Evolutionary conservation across 2,329 filamentous ascomycete species (phyloP).

Genomic region (Xylaria polymorpha): DNA sequence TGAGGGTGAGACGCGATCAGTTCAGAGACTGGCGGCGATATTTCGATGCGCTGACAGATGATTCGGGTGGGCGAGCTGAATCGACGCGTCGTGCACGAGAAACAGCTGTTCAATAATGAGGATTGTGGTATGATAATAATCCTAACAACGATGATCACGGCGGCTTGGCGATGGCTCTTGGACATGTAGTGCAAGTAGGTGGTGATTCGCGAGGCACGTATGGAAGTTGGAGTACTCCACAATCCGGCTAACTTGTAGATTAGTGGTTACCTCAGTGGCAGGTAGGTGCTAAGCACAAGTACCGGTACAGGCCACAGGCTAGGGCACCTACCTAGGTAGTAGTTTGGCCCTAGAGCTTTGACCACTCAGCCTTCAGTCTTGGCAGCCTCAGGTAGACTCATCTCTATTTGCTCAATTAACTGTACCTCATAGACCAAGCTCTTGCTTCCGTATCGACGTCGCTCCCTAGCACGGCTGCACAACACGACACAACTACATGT

Average conservation of each 20-base stretch:
- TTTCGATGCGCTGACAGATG: neutral
- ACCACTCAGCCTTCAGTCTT: constrained; percentile 9
- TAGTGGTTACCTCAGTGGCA: neutral
- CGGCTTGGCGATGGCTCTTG: constrained; percentile 32
- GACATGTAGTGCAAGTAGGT: constrained; percentile 1
- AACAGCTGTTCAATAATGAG: constrained; percentile 23
- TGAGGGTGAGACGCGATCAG: constrained; percentile 32
- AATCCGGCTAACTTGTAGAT: constrained; percentile 1
- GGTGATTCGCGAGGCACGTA: constrained; percentile 35
- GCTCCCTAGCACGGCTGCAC: constrained; percentile 21
- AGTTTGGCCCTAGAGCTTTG: constrained; percentile 22
- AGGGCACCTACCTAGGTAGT: no score
- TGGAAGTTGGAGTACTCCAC: constrained; percentile 30
- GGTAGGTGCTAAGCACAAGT: no score
- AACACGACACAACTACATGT: constrained; percentile 12
- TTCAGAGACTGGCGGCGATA: neutral
- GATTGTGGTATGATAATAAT: constrained; percentile 3
- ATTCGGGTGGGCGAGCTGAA: constrained; percentile 5
- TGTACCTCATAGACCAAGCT: constrained; percentile 10
- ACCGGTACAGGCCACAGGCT: neutral
- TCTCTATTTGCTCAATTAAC: constrained; percentile 23
- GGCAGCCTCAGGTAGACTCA: constrained; percentile 17
- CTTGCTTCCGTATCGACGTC: constrained; percentile 23
- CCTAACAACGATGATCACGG: constrained; percentile 23
- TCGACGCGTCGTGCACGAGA: constrained; percentile 39